A percentile compares a stretch with the other conserved stretches of the same genome.
phyloP scores from a whole-genome alignment of 1,284 basidiomycete genomes.

The Ganoderma lucidum region DNA sequence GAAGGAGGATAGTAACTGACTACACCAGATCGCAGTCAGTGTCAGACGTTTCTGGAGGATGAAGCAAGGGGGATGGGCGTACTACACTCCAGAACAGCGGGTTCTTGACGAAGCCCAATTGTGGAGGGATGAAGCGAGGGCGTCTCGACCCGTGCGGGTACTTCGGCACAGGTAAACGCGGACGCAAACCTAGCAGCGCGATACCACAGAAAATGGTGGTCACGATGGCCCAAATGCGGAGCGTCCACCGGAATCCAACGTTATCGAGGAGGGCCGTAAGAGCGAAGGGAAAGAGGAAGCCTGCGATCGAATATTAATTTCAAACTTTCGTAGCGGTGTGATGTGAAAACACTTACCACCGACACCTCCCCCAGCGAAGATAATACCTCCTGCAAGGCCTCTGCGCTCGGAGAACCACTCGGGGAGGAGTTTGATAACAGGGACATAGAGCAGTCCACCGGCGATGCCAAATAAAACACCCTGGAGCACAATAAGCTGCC shows the following conservation, averaged over 20 bases:
- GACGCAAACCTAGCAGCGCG: constrained; percentile 36
- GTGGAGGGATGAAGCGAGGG: constrained; percentile 36
- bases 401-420: constrained; percentile 36
- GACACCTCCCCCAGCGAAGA: constrained; percentile 41
- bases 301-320: constrained; percentile 13
- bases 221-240: constrained; percentile 37
- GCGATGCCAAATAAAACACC: constrained; percentile 38
- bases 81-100: constrained; percentile 40
- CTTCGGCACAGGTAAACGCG: constrained; percentile 37
- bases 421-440: constrained; percentile 35
- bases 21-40: constrained; percentile 2
- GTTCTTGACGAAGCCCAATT: constrained; percentile 37
- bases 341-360: constrained; percentile 30
- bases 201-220: constrained; percentile 32
- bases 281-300: constrained; percentile 39
- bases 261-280: constrained; percentile 35
- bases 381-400: constrained; percentile 41
- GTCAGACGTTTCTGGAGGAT: neutral
- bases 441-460: constrained; percentile 38
- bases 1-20: constrained; percentile 34
- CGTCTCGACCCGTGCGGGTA: constrained; percentile 30
- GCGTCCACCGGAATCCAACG: constrained; percentile 40
- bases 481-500: constrained; percentile 40
- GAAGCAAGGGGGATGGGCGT: constrained; percentile 10
- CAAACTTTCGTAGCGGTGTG: neutral